A percentile compares a stretch with the other conserved stretches of the same genome.
phyloP scores from a whole-genome alignment of 257 asterid species.

The Solanum paucissectum region DNA sequence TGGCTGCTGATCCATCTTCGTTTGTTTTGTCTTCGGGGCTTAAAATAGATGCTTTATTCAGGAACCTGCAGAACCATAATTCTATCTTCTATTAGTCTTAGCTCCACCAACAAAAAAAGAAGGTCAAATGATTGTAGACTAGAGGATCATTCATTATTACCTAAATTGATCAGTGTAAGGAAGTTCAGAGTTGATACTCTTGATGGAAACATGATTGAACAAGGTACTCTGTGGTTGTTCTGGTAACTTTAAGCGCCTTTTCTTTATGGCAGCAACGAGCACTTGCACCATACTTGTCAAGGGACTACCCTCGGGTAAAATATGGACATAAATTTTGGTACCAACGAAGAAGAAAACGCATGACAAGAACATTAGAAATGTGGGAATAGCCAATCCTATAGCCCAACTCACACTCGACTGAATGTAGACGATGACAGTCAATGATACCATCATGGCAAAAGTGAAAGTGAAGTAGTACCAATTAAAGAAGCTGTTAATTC shows the following conservation, averaged over 20 bases:
- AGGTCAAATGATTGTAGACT: not conserved
- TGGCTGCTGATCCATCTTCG: constrained; percentile 18
- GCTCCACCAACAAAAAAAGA: not conserved
- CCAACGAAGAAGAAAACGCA: constrained; percentile 16
- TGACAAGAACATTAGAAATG: constrained; percentile 13
- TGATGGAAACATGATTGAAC: not conserved
- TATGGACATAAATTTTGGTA: constrained; percentile 10
- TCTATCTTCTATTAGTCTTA: not conserved
- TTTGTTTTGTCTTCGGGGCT: constrained; percentile 9
- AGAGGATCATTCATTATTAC: not conserved
- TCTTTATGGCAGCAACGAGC: constrained; percentile 8
- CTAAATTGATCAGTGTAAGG: constrained; percentile 18
- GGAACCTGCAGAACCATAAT: constrained; percentile 1
- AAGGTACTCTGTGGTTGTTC: constrained; percentile 4
- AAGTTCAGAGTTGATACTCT: constrained; percentile 9
- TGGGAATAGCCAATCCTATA: constrained; percentile 14
- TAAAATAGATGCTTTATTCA: constrained; percentile 14
- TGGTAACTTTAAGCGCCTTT: constrained; percentile 10
- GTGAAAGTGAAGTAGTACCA: constrained; percentile 25
- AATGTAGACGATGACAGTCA: constrained; percentile 14
- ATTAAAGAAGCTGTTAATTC: constrained; percentile 22
- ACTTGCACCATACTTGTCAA: constrained; percentile 18
- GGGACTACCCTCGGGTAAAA: constrained; percentile 22
- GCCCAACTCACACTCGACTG: constrained; percentile 16
- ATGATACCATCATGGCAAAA: constrained; percentile 11